Base-by-base conservation (phyloP, 331 rosid species). In the Malus hybrid region DNA sequence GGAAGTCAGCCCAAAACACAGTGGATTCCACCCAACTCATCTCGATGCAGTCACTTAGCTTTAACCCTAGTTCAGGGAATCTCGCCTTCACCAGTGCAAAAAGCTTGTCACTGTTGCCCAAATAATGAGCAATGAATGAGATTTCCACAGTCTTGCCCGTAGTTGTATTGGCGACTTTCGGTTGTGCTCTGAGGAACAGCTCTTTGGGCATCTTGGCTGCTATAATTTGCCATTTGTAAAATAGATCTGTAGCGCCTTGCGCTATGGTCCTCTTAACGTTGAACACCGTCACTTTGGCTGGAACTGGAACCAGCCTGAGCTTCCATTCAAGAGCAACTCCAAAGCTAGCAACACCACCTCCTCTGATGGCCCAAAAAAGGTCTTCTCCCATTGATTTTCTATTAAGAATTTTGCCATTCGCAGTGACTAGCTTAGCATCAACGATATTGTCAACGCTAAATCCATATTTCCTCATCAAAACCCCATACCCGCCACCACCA, bases 1-100 rank as follows among this genome's bases (percentile, higher is more conserved):
- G 69, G 50, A 10, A 46, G 5, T 74, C 75, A 9, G 73, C 84
- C 80, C 83, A 87, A 79, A 64, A 80, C 0, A 82, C 62, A 24
- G 84, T 87, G 3, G 86, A 85, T 4, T 87, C 79, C 29, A 83
- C 75, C 94, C 94, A 89, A 14, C 83, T 85, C 78, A 84, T 65
- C 19, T 85, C 78, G 1, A 54, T 73, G 36, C 83, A 76, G 10
- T 85, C 50, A 6, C 78, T 65, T 8, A 19, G 56, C 78, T 69
- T 59, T 75, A 89, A 42, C 16, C 80, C 84, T 73, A 89, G 19
- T 18, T 85, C 86, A 0, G 90, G 67, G 18, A 89, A 89, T 10
- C 74, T 81, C 11, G 71, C 57, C 0, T 52, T 80, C 83, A 87
- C 27, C 57, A 82, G 33, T 1, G 78, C 65, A 31, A 87, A 67